These are phyloP conservation scores for Colletotrichum falcatum DNA, from an alignment of 2,329 filamentous ascomycete species.

Conservation along the genomic window DNA sequence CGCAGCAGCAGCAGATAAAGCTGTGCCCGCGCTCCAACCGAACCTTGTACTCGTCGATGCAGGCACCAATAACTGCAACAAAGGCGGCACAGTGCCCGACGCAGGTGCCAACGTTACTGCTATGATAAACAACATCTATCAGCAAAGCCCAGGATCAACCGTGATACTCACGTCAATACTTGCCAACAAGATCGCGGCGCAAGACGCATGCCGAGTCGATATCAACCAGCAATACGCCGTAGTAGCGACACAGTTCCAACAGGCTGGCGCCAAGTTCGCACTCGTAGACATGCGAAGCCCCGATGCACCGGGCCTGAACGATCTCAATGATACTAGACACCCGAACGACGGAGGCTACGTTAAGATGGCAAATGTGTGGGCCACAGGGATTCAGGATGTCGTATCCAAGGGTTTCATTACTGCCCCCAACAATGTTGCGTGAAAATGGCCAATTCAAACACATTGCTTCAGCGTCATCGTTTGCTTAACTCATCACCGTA, in stretches of 20 bases:
- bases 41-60: conserved; percentile 43
- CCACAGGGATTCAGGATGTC: conserved; percentile 36
- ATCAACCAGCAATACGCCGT: conserved; percentile 40
- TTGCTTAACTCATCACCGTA: not conserved
- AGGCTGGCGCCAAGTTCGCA: conserved; percentile 38
- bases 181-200: conserved; percentile 32
- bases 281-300: conserved; percentile 43
- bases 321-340: conserved; percentile 38
- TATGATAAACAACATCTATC: conserved; percentile 39
- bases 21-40: conserved; percentile 34
- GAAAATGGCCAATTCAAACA: not conserved
- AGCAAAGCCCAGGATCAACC: conserved; percentile 39
- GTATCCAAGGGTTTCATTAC: conserved; percentile 36
- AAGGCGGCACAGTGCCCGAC: conserved; percentile 28
- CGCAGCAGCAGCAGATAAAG: conserved; percentile 18
- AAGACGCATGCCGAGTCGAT: conserved; percentile 39
- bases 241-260: conserved; percentile 26
- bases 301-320: conserved; percentile 35
- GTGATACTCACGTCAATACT: conserved; percentile 34
- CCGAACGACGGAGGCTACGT: conserved; percentile 37
- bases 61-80: conserved; percentile 44
- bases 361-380: conserved; percentile 40
- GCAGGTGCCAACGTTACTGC: conserved; percentile 34
- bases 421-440: not conserved
- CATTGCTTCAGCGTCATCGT: not conserved